These are phyloP conservation scores for Gloeopeniophorella convolvens DNA, from an alignment of 768 basidiomycete species.

Conservation along the genomic window DNA sequence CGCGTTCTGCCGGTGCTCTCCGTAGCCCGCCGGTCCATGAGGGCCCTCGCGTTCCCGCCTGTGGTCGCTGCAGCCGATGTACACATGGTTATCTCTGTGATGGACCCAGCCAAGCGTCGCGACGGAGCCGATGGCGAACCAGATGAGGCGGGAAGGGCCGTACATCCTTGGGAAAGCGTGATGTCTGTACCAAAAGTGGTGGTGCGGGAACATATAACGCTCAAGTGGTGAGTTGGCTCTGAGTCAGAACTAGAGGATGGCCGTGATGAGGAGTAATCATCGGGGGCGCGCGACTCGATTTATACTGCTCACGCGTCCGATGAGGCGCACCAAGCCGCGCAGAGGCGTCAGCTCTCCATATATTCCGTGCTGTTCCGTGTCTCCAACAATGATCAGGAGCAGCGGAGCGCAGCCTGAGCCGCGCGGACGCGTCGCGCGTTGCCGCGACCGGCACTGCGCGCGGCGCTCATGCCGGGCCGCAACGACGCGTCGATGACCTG, in stretches of 20 bases:
- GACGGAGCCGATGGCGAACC: conserved; percentile 60
- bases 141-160: conserved; percentile 54
- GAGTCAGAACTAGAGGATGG: neutral
- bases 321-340: neutral
- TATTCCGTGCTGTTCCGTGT: too few relatives aligned
- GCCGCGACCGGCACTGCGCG: too few relatives aligned
- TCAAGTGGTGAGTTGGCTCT: neutral
- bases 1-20: neutral
- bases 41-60: conserved; percentile 23
- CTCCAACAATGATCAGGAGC: too few relatives aligned
- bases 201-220: neutral
- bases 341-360: neutral
- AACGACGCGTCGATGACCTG: too few relatives aligned
- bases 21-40: neutral
- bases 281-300: neutral
- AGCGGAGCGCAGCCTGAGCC: too few relatives aligned
- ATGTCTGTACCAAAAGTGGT: neutral
- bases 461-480: too few relatives aligned
- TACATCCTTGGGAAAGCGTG: neutral
- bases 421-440: too few relatives aligned
- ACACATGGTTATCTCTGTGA: conserved; percentile 34
- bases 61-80: conserved; percentile 29
- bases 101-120: conserved; percentile 32
- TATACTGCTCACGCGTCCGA: neutral
- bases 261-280: neutral